Percentiles rank a stretch among this genome's conserved stretches.
Conservation (phyloP, 306 rosid species). For the Oxytropis ochrocephala region DNA sequence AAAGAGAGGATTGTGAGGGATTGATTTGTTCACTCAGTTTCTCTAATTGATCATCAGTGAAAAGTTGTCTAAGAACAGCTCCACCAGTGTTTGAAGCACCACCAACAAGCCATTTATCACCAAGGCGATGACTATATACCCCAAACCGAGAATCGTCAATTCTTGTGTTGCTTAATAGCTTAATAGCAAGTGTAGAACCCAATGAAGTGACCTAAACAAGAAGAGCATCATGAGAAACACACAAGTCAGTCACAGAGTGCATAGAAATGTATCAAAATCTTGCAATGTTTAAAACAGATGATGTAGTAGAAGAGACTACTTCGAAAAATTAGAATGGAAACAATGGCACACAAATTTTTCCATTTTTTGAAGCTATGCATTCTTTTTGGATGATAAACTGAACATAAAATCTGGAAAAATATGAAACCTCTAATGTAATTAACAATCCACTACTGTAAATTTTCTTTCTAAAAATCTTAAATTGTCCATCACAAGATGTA, state of each 20-base stretch:
- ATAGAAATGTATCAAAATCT: background rate
- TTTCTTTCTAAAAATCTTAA: background rate
- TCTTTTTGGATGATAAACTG: background rate
- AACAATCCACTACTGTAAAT: background rate
- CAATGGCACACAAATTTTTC: background rate
- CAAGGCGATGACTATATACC: conserved; percentile 97
- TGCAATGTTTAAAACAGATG: background rate
- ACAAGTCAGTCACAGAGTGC: background rate
- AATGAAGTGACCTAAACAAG: conserved; percentile 72
- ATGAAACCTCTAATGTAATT: background rate
- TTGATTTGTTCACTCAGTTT: conserved; percentile 62
- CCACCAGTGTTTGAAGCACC: conserved; percentile 98
- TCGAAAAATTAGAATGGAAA: background rate
- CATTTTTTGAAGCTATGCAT: background rate
- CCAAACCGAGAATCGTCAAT: conserved; percentile 91
- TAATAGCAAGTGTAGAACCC: conserved; percentile 95
- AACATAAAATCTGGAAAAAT: background rate
- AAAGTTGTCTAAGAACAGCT: conserved; percentile 73
- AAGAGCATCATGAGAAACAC: background rate
- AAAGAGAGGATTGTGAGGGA: conserved; percentile 55
- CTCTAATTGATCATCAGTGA: conserved; percentile 65
- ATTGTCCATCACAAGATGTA: background rate
- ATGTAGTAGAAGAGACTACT: background rate
- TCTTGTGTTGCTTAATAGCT: conserved; percentile 69
- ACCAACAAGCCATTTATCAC: conserved; percentile 93